phyloP scores from a whole-genome alignment of 2,329 filamentous ascomycete genomes.

The Westerdykella ornata region DNA sequence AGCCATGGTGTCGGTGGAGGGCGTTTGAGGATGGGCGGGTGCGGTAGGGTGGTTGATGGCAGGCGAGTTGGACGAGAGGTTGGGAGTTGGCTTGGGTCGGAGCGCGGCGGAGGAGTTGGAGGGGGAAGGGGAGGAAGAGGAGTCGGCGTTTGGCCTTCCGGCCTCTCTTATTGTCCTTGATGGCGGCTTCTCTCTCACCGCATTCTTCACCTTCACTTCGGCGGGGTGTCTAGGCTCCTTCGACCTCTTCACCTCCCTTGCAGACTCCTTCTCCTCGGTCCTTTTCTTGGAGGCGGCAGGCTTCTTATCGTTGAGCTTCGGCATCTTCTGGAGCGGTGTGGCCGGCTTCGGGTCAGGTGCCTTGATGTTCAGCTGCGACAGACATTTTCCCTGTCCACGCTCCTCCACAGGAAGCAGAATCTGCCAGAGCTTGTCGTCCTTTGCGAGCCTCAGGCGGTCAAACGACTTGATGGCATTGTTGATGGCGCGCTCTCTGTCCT shows the following conservation, averaged over 20 bases:
- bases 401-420: constrained; percentile 54
- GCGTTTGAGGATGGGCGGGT: constrained; percentile 15
- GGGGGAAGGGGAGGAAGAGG: constrained; percentile 4
- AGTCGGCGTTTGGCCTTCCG: constrained; percentile 1
- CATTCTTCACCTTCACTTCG: constrained; percentile 19
- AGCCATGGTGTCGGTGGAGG: constrained; percentile 14
- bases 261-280: constrained; percentile 44
- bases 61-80: background rate
- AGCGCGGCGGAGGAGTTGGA: too few species aligned
- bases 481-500: constrained; percentile 54
- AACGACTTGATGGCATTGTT: constrained; percentile 58
- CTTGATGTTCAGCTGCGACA: constrained; percentile 53
- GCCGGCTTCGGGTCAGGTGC: constrained; percentile 33
- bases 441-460: constrained; percentile 54
- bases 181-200: constrained; percentile 3
- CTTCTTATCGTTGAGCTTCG: constrained; percentile 42
- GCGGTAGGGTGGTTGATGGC: constrained; percentile 3
- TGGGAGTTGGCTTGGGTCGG: too few species aligned
- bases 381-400: constrained; percentile 54
- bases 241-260: constrained; percentile 40
- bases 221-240: constrained; percentile 29
- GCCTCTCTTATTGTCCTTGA: background rate
- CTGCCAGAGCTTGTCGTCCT: constrained; percentile 58
- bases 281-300: constrained; percentile 38
- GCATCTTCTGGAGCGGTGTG: constrained; percentile 32